Percentiles rank a stretch among this genome's conserved stretches.
These are phyloP conservation scores for Ulota crispa DNA, from an alignment of 225 moss, liverwort and hornwort genomes.

Conservation along the genomic window DNA sequence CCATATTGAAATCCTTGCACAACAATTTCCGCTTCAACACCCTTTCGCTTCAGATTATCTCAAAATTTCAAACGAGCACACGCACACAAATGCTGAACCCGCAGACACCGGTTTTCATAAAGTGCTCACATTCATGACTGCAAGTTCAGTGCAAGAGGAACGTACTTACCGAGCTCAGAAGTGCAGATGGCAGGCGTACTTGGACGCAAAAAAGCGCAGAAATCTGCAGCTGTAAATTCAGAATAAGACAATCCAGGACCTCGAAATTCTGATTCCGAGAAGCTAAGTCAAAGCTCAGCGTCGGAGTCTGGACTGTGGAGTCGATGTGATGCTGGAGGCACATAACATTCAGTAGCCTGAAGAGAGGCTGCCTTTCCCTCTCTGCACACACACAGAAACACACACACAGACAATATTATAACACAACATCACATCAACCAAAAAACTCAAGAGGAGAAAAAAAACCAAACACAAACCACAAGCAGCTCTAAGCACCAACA, in stretches of 20 bases:
- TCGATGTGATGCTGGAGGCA: too few relatives aligned
- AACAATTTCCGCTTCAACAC: background rate
- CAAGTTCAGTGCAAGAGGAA: background rate
- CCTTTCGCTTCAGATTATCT: background rate
- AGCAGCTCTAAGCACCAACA: constrained; percentile 8
- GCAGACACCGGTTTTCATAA: background rate
- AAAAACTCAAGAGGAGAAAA: background rate
- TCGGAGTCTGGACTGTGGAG: too few relatives aligned
- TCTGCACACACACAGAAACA: constrained; percentile 6
- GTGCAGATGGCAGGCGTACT: background rate
- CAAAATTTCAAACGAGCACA: background rate
- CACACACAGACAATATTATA: background rate
- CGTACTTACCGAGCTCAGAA: background rate
- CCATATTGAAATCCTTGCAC: background rate
- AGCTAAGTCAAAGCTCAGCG: background rate
- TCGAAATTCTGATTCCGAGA: background rate
- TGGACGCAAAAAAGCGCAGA: background rate
- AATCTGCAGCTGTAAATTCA: background rate
- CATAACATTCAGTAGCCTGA: too few relatives aligned
- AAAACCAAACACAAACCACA: background rate
- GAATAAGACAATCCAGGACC: background rate
- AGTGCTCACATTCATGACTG: background rate
- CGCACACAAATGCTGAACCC: background rate
- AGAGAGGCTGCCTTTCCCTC: too few relatives aligned
- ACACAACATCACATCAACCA: background rate